Evolutionary conservation across 495 filamentous ascomycete species (phyloP).

Genomic region (Talaromyces nanjingensis): DNA sequence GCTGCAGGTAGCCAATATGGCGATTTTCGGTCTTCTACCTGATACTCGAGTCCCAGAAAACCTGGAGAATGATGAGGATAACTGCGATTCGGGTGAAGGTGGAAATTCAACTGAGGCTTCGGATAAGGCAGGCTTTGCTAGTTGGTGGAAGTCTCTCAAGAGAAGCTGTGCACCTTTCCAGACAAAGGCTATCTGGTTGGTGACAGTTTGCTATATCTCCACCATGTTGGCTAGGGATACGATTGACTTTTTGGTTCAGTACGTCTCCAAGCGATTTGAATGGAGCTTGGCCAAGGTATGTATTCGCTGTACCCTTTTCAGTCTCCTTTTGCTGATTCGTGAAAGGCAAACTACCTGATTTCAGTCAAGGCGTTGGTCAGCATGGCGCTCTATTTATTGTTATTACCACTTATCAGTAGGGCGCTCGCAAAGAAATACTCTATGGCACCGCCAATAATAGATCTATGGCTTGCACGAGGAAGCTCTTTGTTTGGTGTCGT

Average conservation of each 20-base stretch:
- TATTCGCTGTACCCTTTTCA: background rate
- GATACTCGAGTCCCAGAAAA: background rate
- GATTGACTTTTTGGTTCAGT: conserved; percentile 4
- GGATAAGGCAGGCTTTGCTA: background rate
- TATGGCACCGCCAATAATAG: background rate
- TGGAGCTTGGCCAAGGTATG: conserved; percentile 5
- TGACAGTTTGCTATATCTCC: background rate
- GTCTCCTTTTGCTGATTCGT: background rate
- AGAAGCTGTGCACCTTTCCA: background rate
- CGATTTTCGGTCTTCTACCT: background rate
- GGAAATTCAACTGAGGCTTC: background rate
- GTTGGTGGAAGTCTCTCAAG: background rate
- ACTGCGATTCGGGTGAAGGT: background rate
- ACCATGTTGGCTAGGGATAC: conserved; percentile 6
- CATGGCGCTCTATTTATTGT: background rate
- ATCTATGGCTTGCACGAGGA: conserved; percentile 3
- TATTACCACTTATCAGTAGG: background rate
- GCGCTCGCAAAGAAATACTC: background rate
- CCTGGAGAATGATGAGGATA: background rate
- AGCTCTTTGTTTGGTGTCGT: conserved; percentile 3
- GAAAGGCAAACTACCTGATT: conserved; percentile 7
- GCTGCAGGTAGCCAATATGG: conserved; percentile 1
- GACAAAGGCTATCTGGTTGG: background rate
- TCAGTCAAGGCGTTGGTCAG: background rate
- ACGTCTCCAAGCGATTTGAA: conserved; percentile 5